A percentile compares a stretch with the other conserved stretches of the same genome.
Conservation (phyloP, 257 asterid species). For the Fraxinus anomala region DNA sequence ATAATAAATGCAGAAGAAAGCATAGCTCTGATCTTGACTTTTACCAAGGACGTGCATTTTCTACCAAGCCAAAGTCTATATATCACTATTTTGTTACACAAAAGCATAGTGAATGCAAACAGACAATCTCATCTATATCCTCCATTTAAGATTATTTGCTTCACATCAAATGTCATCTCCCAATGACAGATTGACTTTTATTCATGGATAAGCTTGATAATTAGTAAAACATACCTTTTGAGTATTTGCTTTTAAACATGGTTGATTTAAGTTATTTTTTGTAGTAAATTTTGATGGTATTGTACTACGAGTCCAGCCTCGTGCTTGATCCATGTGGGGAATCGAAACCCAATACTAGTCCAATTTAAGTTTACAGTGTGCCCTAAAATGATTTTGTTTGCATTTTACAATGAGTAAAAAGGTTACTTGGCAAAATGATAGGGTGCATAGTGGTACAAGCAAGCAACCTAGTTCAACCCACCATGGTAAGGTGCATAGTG, state of each 20-base stretch:
- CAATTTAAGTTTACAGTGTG: no score
- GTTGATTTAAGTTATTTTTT: not conserved
- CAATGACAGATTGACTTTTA: not conserved
- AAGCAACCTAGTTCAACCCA: no score
- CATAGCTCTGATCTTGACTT: not conserved
- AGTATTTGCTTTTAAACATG: not conserved
- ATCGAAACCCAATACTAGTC: no score
- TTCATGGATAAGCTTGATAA: not conserved
- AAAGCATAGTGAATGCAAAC: not conserved
- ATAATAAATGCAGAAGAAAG: not conserved
- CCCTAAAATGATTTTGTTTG: no score
- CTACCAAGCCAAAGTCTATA: not conserved
- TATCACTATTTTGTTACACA: not conserved
- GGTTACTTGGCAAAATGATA: no score
- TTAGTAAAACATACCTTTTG: not conserved
- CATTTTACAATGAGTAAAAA: no score
- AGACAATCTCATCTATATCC: not conserved
- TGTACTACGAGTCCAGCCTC: no score
- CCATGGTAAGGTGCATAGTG: no score
- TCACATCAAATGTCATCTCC: not conserved
- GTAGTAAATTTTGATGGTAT: no score
- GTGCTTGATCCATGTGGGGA: no score
- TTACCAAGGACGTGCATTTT: not conserved
- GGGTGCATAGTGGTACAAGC: no score
- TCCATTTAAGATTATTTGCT: not conserved